Evolutionary conservation across 768 basidiomycete species (phyloP).

Genomic region (Glaciozyma antarctica): DNA sequence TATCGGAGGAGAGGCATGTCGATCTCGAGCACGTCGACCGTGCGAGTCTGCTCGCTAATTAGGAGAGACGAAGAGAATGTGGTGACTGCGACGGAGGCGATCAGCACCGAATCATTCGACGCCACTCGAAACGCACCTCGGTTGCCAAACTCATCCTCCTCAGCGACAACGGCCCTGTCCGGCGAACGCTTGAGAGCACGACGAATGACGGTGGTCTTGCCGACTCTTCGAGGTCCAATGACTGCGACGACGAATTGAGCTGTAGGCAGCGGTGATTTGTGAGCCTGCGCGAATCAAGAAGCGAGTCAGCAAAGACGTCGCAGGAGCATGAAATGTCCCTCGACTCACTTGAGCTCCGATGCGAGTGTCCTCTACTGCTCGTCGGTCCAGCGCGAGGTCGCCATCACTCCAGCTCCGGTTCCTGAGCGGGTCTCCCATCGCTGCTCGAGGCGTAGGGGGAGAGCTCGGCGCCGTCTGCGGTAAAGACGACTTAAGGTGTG

Average conservation of each 20-base stretch:
- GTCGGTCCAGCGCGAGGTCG: not conserved
- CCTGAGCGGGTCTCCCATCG: not conserved
- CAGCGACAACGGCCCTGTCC: constrained; percentile 11
- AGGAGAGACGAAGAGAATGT: constrained; percentile 23
- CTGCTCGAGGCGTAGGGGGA: not conserved
- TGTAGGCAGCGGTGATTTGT: not conserved
- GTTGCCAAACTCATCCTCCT: constrained; percentile 27
- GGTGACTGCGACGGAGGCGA: constrained; percentile 4
- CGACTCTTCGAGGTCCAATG: constrained; percentile 66
- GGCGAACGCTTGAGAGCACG: constrained; percentile 53
- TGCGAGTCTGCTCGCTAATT: constrained; percentile 37
- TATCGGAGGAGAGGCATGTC: constrained; percentile 28
- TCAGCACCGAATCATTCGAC: not conserved
- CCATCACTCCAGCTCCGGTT: constrained; percentile 1
- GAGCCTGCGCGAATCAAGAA: not conserved
- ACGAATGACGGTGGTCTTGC: constrained; percentile 72
- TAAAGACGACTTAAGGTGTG: not conserved
- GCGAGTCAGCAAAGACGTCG: not conserved
- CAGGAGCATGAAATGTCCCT: too few relatives aligned
- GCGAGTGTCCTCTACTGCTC: too few relatives aligned
- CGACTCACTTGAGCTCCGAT: too few relatives aligned
- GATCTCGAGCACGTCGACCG: constrained; percentile 37
- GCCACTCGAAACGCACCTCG: constrained; percentile 28
- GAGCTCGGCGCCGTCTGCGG: not conserved
- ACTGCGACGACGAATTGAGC: constrained; percentile 50